Percentiles rank a stretch among this genome's conserved stretches.
phyloP scores from a whole-genome alignment of 163 green algal genomes.

The Trebouxia gelatinosa region DNA sequence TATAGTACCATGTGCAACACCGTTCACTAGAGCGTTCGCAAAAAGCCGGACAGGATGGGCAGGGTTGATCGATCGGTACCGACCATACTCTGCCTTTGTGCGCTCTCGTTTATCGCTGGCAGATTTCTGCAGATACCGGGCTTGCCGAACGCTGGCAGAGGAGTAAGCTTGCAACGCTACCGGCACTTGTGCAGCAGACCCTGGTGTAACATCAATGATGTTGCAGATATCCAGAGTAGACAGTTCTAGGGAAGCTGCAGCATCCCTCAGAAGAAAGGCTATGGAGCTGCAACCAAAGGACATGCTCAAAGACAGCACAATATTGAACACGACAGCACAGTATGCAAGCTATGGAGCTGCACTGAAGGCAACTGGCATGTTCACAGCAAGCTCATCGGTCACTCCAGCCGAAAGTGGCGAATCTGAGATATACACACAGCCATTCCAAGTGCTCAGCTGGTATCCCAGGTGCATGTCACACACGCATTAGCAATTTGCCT shows the following conservation, averaged over 20 bases:
- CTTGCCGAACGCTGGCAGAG: background rate
- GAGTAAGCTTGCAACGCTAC: background rate
- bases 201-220: background rate
- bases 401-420: background rate
- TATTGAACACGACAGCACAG: no score
- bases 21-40: no score
- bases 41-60: no score
- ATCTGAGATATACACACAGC: slow-evolving; percentile 35
- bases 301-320: no score
- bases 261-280: no score
- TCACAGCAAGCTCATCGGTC: background rate
- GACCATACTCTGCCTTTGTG: slow-evolving; percentile 14
- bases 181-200: background rate
- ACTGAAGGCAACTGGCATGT: slow-evolving; percentile 7
- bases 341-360: background rate
- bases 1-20: no score
- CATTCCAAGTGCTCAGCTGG: slow-evolving; percentile 54
- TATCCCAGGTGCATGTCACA: slow-evolving; percentile 41
- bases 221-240: slow-evolving; percentile 14
- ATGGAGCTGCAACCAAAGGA: background rate
- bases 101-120: slow-evolving; percentile 23
- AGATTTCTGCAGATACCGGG: slow-evolving; percentile 27
- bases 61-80: no score
- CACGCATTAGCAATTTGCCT: background rate
- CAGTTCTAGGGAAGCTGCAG: background rate